A percentile compares a stretch with the other conserved stretches of the same genome.
These are phyloP conservation scores for Pholiota microspora DNA, from an alignment of 768 basidiomycete genomes.

Conservation along the genomic window DNA sequence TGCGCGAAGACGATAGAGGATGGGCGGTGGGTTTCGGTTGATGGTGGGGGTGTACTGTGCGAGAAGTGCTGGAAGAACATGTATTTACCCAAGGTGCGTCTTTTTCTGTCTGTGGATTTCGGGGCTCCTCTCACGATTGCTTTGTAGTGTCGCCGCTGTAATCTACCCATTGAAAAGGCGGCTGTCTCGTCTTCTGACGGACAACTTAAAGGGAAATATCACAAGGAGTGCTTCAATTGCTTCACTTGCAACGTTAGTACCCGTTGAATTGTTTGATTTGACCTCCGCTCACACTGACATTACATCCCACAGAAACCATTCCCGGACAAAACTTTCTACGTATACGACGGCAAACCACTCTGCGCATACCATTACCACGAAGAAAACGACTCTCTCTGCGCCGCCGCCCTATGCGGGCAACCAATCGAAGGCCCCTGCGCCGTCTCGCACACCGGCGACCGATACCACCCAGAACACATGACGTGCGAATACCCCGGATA, in stretches of 20 bases:
- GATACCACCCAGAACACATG: slow-evolving; percentile 89
- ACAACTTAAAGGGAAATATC: slow-evolving; percentile 95
- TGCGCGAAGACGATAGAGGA: slow-evolving; percentile 74
- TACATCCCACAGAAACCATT: slow-evolving; percentile 70
- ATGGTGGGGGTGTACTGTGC: slow-evolving; percentile 75
- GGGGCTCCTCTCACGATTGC: slow-evolving; percentile 4
- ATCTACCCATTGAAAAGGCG: slow-evolving; percentile 82
- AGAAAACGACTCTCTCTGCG: slow-evolving; percentile 85
- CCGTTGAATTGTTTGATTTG: slow-evolving; percentile 3
- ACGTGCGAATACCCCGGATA: slow-evolving; percentile 68
- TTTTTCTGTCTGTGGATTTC: slow-evolving; percentile 5
- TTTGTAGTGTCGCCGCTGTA: slow-evolving; percentile 81
- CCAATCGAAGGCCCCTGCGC: slow-evolving; percentile 95
- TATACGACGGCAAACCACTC: slow-evolving; percentile 85
- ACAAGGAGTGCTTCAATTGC: slow-evolving; percentile 90
- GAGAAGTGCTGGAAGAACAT: slow-evolving; percentile 94
- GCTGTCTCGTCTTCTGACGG: slow-evolving; percentile 92
- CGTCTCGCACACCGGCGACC: slow-evolving; percentile 74
- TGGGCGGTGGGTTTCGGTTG: slow-evolving; percentile 80
- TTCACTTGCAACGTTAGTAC: slow-evolving; percentile 68
- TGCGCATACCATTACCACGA: slow-evolving; percentile 95
- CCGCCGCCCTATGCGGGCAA: slow-evolving; percentile 72
- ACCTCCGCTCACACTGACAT: neutral
- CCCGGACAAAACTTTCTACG: slow-evolving; percentile 90
- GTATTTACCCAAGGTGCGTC: slow-evolving; percentile 85